Evolutionary conservation across 148 eudicot species (phyloP).

Genomic region (Mesembryanthemum crystallinum): DNA sequence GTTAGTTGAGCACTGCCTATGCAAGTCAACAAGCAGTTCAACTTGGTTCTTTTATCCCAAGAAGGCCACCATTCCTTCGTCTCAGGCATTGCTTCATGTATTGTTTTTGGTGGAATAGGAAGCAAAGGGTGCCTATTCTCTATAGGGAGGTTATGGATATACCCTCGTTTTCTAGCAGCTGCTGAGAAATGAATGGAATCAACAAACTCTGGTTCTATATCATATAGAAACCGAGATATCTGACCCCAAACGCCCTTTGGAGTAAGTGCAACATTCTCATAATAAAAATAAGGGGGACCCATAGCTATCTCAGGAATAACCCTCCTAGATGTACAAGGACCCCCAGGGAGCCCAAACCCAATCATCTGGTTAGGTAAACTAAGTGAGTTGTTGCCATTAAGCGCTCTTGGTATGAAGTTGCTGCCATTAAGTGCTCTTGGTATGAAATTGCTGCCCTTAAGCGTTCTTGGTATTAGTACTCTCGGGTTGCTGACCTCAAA

Average conservation of each 20-base stretch:
- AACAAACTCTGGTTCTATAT: slow-evolving; percentile 27
- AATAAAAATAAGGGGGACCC: slow-evolving; percentile 27
- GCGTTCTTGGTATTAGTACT: too few relatives aligned
- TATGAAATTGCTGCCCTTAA: too few relatives aligned
- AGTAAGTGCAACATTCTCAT: slow-evolving; percentile 29
- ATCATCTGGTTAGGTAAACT: slow-evolving; percentile 16
- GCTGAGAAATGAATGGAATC: slow-evolving; percentile 33
- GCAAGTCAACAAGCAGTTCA: slow-evolving; percentile 31
- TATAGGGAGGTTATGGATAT: slow-evolving; percentile 33
- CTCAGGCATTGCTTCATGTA: slow-evolving; percentile 30
- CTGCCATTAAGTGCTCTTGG: too few relatives aligned
- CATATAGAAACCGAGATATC: slow-evolving; percentile 21
- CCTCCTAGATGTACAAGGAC: background rate
- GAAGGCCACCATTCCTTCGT: slow-evolving; percentile 32
- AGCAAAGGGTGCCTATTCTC: slow-evolving; percentile 21
- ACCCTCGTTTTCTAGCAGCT: slow-evolving; percentile 33
- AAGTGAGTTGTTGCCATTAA: background rate
- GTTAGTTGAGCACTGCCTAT: slow-evolving; percentile 31
- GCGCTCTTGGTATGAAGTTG: too few relatives aligned
- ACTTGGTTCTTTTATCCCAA: slow-evolving; percentile 27
- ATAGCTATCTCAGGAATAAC: background rate
- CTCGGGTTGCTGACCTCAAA: too few relatives aligned
- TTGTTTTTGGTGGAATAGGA: slow-evolving; percentile 29
- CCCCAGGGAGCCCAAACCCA: slow-evolving; percentile 29
- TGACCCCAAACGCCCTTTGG: slow-evolving; percentile 24